Evolutionary conservation across 169 alveolate species (phyloP), one percentile per base, ranked within the genome.

Genomic region (Eimeria zaria): DNA sequence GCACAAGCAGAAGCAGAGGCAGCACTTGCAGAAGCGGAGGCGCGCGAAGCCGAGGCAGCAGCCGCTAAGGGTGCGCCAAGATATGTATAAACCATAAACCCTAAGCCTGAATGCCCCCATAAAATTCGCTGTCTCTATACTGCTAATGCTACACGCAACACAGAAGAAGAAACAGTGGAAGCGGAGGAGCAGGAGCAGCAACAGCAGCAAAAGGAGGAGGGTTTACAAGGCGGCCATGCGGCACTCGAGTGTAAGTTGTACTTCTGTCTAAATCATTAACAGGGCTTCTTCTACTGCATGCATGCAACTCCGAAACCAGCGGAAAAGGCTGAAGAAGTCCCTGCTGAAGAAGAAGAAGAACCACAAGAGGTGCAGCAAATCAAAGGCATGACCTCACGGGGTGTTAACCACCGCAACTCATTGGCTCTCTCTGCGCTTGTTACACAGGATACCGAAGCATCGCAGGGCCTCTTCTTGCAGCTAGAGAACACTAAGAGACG

Each of bases 401-500:
- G 39, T 24, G 60, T 12, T 44, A 74, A 33, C 87, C 30, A 36
- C 60, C 20, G 16, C 16, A 27, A 30, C 46, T 67, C 18, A 11
- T 0, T 5, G 16, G 5, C 8, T n/a, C 22, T 27, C 74, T 5
- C 39, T 64, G 3, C 24, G 55, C 9, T 2, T 5, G 76, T 1
- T 3, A 24, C 14, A n/a, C 73, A 67, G 76, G 76, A 67, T 2
- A 30, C 11, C 0, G 76, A 67, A 46, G 76, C 24, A 11, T 67
- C 44, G 46, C 60, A 80, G n/a, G 89, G 89, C 71, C 89, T 80
- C 69, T 80, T 80, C 89, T 27, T 80, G 64, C 89, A 80, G 30
- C 46, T 16, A 20, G 20, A 39, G 8, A 74, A 74, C 36, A 22
- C 24, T 39, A 74, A 74, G 85, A 74, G 58, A 27, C 58, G 51